Evolutionary conservation across 2,329 filamentous ascomycete species (phyloP).

Genomic region (Aspergillus hiratsukae): DNA sequence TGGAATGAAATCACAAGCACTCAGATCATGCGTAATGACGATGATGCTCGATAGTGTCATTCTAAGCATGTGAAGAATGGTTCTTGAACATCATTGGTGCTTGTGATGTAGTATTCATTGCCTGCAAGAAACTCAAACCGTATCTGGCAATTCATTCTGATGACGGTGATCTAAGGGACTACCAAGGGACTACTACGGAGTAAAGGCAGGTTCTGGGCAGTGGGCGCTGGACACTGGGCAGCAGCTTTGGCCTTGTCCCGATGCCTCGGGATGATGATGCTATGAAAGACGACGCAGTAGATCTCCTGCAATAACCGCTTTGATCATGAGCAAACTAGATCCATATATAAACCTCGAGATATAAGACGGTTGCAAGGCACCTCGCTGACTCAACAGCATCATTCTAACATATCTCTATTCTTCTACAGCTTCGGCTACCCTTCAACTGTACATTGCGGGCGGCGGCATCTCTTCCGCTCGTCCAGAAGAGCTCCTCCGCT

Average conservation of each 20-base stretch:
- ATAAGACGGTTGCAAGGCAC: not conserved
- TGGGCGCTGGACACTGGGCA: not conserved
- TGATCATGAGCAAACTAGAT: not conserved
- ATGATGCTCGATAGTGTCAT: not conserved
- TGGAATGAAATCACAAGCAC: not conserved
- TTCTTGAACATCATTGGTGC: not conserved
- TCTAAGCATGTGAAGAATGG: not conserved
- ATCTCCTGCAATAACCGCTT: not conserved
- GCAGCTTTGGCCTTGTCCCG: not conserved
- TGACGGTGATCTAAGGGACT: not conserved
- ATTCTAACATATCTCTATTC: no score
- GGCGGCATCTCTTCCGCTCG: constrained; percentile 30
- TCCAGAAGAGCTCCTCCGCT: constrained; percentile 32
- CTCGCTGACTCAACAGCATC: not conserved
- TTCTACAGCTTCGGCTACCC: not conserved
- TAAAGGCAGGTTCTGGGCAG: not conserved
- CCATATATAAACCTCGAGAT: not conserved
- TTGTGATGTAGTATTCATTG: not conserved
- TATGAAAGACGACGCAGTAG: not conserved
- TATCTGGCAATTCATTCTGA: not conserved
- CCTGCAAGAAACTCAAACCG: not conserved
- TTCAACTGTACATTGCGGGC: not conserved
- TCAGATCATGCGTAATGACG: not conserved
- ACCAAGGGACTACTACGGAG: not conserved
- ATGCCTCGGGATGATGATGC: constrained; percentile 4